A percentile compares a stretch with the other conserved stretches of the same genome.
Evolutionary conservation across 345 rosid genomes (phyloP).

Genomic region (Populus pruinosa): DNA sequence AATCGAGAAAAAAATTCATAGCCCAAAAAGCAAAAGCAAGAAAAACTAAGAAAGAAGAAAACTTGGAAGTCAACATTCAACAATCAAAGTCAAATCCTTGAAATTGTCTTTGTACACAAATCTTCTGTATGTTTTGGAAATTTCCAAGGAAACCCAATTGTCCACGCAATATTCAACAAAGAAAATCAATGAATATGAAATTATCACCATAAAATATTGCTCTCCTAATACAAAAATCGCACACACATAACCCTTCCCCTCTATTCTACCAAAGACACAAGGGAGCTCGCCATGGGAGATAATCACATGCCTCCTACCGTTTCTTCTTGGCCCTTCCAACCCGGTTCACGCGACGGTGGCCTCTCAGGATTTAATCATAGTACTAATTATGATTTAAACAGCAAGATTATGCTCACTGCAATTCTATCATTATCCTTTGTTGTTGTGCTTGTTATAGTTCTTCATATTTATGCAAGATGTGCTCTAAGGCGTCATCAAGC

Average conservation of each 20-base stretch:
- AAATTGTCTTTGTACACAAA: not conserved
- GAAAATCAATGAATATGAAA: too few species aligned
- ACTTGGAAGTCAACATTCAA: not conserved
- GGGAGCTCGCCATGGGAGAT: not conserved
- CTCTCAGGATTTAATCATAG: not conserved
- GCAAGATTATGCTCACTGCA: constrained; percentile 17
- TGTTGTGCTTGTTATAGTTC: constrained; percentile 2
- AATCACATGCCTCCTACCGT: not conserved
- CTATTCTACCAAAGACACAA: not conserved
- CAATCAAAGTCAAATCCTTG: not conserved
- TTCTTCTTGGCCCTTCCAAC: not conserved
- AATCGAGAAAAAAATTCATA: too few species aligned
- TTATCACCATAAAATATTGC: too few species aligned
- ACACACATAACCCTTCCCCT: not conserved
- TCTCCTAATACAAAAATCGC: too few species aligned
- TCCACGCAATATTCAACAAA: not conserved
- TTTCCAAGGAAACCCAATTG: not conserved
- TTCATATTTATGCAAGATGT: constrained; percentile 20
- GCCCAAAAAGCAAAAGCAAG: too few species aligned
- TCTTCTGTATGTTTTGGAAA: not conserved
- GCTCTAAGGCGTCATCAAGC: constrained; percentile 11
- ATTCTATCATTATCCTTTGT: constrained; percentile 16
- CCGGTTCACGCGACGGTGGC: too few species aligned
- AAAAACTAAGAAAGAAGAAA: not conserved
- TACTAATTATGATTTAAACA: constrained; percentile 4